Evolutionary conservation across 192 early-diverging fungal species (phyloP), one percentile per base, ranked within the genome.

Genomic region (Gryganskiella cystojenkinii): DNA sequence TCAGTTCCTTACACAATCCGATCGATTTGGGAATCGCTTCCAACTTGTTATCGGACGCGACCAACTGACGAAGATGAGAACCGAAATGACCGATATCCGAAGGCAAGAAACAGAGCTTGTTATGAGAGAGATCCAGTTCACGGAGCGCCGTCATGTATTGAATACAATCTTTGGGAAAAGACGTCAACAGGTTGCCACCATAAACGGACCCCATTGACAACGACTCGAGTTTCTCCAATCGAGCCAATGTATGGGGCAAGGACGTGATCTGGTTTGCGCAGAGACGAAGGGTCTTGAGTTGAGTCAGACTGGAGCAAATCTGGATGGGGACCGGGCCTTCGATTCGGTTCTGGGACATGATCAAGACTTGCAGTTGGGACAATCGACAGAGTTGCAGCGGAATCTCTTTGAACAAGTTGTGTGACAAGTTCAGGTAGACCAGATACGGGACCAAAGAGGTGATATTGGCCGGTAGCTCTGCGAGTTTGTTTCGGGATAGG

Each of bases 91-190:
- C 70, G 31, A 87, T 49, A 42, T 85, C 84, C 17, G 59, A 61
- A 2, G 87, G 87, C 10, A 89, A 51, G 52, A 72, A 61, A 7
- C 62, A 43, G 3, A 89, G 51, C 52, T 80, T 67, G 64, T 89
- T 89, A 47, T 84, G 73, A 19, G 82, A 85, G 37, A 89, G 51
- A 53, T 87, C 85, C 3, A 89, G 45, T 53, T 89, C 87, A 43
- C 80, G 71, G 20, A 89, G 54, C 6, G 58, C 45, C 1, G 56
- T 42, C 81, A 89, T 84, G 35, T 79, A 55, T 9, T 67, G 71
- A 31, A 89, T 67, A 4, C 70, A 73, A 37, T 81, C 60, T 2
- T 74, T 53, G 40, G 86, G 82, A 31, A 85, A 73, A 11, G 45
- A 43, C 11, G 56, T 66, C 43, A 87, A 55, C 1, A 64, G 64